Conservation (phyloP, 2,329 filamentous ascomycete species). For the Alternaria hordeiaustralica region DNA sequence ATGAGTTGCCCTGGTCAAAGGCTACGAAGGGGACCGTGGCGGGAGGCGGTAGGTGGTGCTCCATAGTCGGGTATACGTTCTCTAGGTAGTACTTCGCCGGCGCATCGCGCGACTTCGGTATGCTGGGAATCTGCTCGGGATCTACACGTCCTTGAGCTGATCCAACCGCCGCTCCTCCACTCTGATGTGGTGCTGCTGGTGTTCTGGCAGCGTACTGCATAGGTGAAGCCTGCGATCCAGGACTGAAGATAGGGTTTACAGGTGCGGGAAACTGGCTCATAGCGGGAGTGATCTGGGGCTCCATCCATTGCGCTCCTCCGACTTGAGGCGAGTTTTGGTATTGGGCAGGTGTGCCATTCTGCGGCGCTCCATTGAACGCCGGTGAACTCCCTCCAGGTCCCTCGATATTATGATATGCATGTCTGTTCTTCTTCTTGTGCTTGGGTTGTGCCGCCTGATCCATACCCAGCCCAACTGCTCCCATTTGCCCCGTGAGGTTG, state of each 20-base stretch:
- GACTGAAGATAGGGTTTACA: slow-evolving; percentile 61
- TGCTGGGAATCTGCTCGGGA: slow-evolving; percentile 89
- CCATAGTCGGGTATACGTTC: slow-evolving; percentile 93
- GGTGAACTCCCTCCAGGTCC: slow-evolving; percentile 70
- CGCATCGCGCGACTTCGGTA: slow-evolving; percentile 82
- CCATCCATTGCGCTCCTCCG: slow-evolving; percentile 49
- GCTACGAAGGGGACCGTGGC: slow-evolving; percentile 88
- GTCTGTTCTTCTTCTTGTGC: slow-evolving; percentile 89
- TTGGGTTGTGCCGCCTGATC: slow-evolving; percentile 57
- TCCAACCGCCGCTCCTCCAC: slow-evolving; percentile 53
- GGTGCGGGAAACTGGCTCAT: slow-evolving; percentile 68
- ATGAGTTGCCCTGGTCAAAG: slow-evolving; percentile 96
- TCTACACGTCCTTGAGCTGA: slow-evolving; percentile 79
- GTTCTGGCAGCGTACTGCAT: slow-evolving; percentile 47
- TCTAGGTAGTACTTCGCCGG: slow-evolving; percentile 83
- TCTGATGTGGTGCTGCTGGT: slow-evolving; percentile 31
- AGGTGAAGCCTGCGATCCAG: slow-evolving; percentile 42
- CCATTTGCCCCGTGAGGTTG: slow-evolving; percentile 36
- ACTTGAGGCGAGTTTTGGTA: slow-evolving; percentile 52
- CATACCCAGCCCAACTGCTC: slow-evolving; percentile 33
- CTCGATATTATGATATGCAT: slow-evolving; percentile 88
- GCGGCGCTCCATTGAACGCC: slow-evolving; percentile 72
- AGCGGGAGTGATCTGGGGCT: slow-evolving; percentile 52
- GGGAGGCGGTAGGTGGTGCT: slow-evolving; percentile 89
- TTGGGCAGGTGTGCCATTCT: slow-evolving; percentile 62